Evolutionary conservation across 129 eudicot genomes (phyloP).

Genomic region (Artemisia tridentata): DNA sequence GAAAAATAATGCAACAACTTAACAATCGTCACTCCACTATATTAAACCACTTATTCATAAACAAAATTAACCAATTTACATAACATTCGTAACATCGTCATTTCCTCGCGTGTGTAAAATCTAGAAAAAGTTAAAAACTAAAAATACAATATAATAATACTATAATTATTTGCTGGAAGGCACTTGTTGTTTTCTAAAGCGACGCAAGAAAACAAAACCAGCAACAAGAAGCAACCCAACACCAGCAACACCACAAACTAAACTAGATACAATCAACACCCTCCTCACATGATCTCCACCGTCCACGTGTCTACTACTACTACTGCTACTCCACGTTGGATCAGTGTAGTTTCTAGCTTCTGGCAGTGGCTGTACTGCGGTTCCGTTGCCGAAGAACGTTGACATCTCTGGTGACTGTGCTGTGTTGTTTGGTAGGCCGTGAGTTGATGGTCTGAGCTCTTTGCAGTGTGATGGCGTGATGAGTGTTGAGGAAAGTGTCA

Average conservation of each 20-base stretch:
- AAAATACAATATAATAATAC: neutral
- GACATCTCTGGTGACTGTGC: constrained; percentile 44
- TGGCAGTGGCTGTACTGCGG: constrained; percentile 43
- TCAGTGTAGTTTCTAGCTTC: constrained; percentile 56
- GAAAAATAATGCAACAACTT: no score
- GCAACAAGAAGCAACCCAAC: constrained; percentile 49
- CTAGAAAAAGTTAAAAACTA: no score
- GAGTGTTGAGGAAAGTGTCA: constrained; percentile 25
- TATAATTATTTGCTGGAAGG: constrained; percentile 19
- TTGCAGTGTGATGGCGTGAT: constrained; percentile 24
- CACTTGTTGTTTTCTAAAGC: constrained; percentile 31
- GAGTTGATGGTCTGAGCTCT: constrained; percentile 85
- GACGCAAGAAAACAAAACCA: constrained; percentile 40
- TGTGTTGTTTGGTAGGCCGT: constrained; percentile 56
- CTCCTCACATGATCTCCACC: constrained; percentile 45
- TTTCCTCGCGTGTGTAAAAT: no score
- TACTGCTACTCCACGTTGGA: constrained; percentile 34
- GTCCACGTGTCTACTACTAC: neutral
- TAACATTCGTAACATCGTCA: no score
- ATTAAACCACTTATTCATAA: no score
- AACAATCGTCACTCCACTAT: no score
- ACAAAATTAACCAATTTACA: no score
- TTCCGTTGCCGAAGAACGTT: constrained; percentile 49
- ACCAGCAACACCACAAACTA: constrained; percentile 66
- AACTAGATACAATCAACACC: constrained; percentile 51